A percentile compares a stretch with the other conserved stretches of the same genome.
Evolutionary conservation across 768 basidiomycete species (phyloP).

Genomic region (Coprinellus aureogranulatus): DNA sequence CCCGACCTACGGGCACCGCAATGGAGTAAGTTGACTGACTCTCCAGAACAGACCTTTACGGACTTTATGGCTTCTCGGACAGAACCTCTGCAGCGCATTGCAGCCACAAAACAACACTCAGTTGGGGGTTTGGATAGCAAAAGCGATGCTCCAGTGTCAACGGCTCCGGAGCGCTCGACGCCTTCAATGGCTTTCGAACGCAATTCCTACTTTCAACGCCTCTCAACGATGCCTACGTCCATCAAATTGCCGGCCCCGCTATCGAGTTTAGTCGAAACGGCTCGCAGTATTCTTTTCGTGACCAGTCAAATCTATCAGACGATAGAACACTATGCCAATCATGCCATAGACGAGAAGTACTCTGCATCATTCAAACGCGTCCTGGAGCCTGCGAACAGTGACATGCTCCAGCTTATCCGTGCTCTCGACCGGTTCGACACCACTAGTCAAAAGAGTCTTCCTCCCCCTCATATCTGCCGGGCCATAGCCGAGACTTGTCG

Average conservation of each 20-base stretch:
- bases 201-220: slow-evolving; percentile 91
- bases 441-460: slow-evolving; percentile 63
- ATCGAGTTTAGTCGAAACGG: slow-evolving; percentile 74
- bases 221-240: slow-evolving; percentile 72
- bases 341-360: slow-evolving; percentile 79
- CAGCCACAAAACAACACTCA: not conserved
- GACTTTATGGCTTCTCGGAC: slow-evolving; percentile 1
- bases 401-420: slow-evolving; percentile 81
- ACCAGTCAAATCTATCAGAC: slow-evolving; percentile 89
- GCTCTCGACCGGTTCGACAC: slow-evolving; percentile 91
- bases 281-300: slow-evolving; percentile 88
- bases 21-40: slow-evolving; percentile 15
- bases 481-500: slow-evolving; percentile 79
- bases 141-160: not conserved
- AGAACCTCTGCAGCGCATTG: not conserved
- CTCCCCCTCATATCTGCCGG: slow-evolving; percentile 71
- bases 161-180: slow-evolving; percentile 12
- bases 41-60: slow-evolving; percentile 2
- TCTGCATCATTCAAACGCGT: slow-evolving; percentile 80
- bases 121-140: not conserved
- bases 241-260: slow-evolving; percentile 70
- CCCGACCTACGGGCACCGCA: slow-evolving; percentile 63
- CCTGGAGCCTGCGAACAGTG: slow-evolving; percentile 77
- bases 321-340: slow-evolving; percentile 81
- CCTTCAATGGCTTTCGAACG: slow-evolving; percentile 75